Percentiles rank a stretch among this genome's conserved stretches.
Evolutionary conservation across 176 grass and related monocot species (phyloP).

Genomic region (Panicum miliaceum): DNA sequence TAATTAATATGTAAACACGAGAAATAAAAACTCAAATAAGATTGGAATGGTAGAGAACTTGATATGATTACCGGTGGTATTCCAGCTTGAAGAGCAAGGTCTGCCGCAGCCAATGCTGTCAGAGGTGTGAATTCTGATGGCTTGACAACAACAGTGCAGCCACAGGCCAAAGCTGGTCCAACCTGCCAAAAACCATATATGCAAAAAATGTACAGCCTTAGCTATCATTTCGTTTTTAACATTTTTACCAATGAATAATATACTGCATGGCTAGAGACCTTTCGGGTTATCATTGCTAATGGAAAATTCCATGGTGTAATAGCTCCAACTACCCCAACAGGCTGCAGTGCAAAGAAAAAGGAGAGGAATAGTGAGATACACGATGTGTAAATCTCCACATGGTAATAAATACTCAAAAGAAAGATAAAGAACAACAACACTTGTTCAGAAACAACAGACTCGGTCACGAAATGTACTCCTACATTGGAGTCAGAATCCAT

Average conservation of each 20-base stretch:
- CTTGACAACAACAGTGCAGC: constrained; percentile 94
- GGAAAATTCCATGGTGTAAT: constrained; percentile 99
- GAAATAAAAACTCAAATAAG: constrained; percentile 35
- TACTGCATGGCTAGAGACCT: constrained; percentile 54
- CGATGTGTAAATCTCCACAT: constrained; percentile 22
- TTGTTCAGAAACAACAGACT: background rate
- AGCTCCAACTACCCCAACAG: constrained; percentile 98
- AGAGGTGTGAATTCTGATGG: constrained; percentile 97
- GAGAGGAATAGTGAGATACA: constrained; percentile 16
- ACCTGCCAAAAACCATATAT: constrained; percentile 54
- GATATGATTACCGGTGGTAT: constrained; percentile 82
- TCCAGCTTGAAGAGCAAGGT: constrained; percentile 97
- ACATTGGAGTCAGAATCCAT: constrained; percentile 17
- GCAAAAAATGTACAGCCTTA: constrained; percentile 31
- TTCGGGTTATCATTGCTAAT: constrained; percentile 98
- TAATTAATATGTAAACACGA: constrained; percentile 25
- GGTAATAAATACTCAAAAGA: background rate
- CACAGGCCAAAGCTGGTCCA: constrained; percentile 94
- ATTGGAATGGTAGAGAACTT: constrained; percentile 16
- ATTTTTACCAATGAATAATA: constrained; percentile 8
- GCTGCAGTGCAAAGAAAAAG: constrained; percentile 52
- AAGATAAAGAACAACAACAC: background rate
- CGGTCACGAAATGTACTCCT: constrained; percentile 37
- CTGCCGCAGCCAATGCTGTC: constrained; percentile 96
- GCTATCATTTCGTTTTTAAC: constrained; percentile 2